These are phyloP conservation scores for Aspergillus viridinutans DNA, from an alignment of 2,329 filamentous ascomycete genomes.

Conservation along the genomic window DNA sequence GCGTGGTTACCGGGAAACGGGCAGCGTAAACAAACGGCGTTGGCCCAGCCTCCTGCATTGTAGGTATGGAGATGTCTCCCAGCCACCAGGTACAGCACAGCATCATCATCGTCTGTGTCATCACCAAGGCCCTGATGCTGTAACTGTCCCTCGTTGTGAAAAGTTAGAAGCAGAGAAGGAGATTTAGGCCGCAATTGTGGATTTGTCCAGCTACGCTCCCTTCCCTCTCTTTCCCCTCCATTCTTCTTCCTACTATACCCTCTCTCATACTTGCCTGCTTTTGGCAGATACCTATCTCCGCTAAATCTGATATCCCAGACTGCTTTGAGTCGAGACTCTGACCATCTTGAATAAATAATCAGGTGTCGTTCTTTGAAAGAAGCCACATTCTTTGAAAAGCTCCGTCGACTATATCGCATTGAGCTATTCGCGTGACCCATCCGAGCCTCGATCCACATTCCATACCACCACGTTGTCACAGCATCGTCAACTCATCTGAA, in stretches of 20 bases:
- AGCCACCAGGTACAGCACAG: not conserved
- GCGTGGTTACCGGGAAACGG: constrained; percentile 33
- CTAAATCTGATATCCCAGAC: not conserved
- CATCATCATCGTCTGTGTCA: not conserved
- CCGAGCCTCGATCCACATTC: constrained; percentile 22
- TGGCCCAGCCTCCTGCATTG: constrained; percentile 40
- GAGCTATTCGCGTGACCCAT: constrained; percentile 4
- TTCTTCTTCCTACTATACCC: constrained; percentile 20
- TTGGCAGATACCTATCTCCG: constrained; percentile 7
- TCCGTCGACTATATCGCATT: constrained; percentile 4
- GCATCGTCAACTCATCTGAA: not conserved
- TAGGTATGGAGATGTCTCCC: not conserved
- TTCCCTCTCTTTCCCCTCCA: constrained; percentile 17
- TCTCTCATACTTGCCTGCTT: constrained; percentile 17
- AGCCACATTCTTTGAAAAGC: constrained; percentile 14
- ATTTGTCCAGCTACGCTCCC: constrained; percentile 36
- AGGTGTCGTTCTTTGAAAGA: constrained; percentile 12
- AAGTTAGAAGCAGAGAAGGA: not conserved
- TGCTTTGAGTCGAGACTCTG: constrained; percentile 20
- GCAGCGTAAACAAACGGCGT: constrained; percentile 38
- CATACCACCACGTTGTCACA: constrained; percentile 15
- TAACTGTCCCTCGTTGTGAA: constrained; percentile 6
- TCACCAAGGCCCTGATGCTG: not conserved
- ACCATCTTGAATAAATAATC: constrained; percentile 18
- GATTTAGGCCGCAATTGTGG: constrained; percentile 13